Base-by-base conservation (phyloP, 371 early-diverging fungal genomes). In the Neoconidiobolus thromboides region DNA sequence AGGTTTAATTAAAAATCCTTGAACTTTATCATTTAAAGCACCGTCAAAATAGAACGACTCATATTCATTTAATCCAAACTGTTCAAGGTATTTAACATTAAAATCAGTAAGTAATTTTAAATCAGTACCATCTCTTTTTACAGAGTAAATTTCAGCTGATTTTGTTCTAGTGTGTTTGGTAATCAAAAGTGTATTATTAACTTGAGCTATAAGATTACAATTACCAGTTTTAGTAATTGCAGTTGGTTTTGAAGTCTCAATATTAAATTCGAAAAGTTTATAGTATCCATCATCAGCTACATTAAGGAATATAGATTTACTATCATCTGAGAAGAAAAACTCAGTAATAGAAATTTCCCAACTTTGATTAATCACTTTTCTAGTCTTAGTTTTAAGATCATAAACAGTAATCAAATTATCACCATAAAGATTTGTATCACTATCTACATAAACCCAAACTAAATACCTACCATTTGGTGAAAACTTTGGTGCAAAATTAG, bases 1-100 rank as follows among this genome's bases (percentile, higher is more conserved):
- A 40, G 88, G 88, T 57, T 80, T 85, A 49, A 83, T 61, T 43
- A 87, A 61, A 71, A 79, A 82, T 1, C 86, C 88, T 60, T 85
- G 85, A 39, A 88, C 83, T 9, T 68, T 61, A 14, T 76, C 73
- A 60, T 74, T 70, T 49, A 77, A 64, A 15, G 81, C 79, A 7
- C 89, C 89, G 3, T 60, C 67, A 67, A 88, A 88, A 55, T 73
- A 70, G 61, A 84, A 73, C 60, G 86, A 82, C 39, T 82, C 77
- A 6, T 75, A 69, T 1, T 69, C 61, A 14, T 73, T 67, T 6
- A 55, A 14, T 7, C 43, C 9, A 36, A 54, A 54, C 41, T 54
- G 37, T 7, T 37, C 36, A 37, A 81, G 63, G 6, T 58, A 63
- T 37, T 69, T 37, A 6, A 48, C 64, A 2, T 76, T 67, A 1